phyloP scores from a whole-genome alignment of 306 rosid species.

The Cicer chorassanicum region DNA sequence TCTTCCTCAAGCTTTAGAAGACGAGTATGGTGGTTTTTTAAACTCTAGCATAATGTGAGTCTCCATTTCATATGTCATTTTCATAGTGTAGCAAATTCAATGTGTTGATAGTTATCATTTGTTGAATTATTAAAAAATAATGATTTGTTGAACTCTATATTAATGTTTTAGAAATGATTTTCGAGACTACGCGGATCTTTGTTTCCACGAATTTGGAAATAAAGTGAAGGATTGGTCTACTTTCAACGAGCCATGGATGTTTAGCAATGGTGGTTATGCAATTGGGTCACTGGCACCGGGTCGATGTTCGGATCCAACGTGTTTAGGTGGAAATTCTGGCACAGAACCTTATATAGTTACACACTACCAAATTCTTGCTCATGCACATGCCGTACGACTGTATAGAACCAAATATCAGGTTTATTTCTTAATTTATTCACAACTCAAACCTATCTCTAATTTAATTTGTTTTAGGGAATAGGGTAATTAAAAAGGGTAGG shows the following conservation, averaged over 20 bases:
- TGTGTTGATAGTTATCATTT: too few relatives aligned
- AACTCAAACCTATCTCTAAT: too few relatives aligned
- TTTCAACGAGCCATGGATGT: conserved; percentile 51
- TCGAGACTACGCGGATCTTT: conserved; percentile 14
- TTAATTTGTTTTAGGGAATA: too few relatives aligned
- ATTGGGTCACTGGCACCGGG: conserved; percentile 10
- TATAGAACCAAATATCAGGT: conserved; percentile 30
- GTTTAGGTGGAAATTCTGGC: conserved; percentile 13
- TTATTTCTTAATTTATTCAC: too few relatives aligned
- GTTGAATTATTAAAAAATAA: too few relatives aligned
- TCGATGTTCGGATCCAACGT: neutral
- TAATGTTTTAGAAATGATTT: conserved; percentile 17
- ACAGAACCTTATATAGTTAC: neutral
- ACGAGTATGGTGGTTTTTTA: conserved; percentile 56
- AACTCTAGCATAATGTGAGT: conserved; percentile 33
- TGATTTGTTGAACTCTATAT: too few relatives aligned
- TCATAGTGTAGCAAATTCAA: too few relatives aligned
- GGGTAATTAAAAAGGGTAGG: too few relatives aligned
- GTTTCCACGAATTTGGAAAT: conserved; percentile 51
- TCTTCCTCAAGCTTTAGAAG: conserved; percentile 58
- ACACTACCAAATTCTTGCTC: neutral
- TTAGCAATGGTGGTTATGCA: conserved; percentile 47
- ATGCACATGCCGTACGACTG: neutral
- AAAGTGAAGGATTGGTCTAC: conserved; percentile 64
- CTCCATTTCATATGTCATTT: neutral